phyloP scores from a whole-genome alignment of 2,329 filamentous ascomycete genomes.

The Talaromyces sp. region DNA sequence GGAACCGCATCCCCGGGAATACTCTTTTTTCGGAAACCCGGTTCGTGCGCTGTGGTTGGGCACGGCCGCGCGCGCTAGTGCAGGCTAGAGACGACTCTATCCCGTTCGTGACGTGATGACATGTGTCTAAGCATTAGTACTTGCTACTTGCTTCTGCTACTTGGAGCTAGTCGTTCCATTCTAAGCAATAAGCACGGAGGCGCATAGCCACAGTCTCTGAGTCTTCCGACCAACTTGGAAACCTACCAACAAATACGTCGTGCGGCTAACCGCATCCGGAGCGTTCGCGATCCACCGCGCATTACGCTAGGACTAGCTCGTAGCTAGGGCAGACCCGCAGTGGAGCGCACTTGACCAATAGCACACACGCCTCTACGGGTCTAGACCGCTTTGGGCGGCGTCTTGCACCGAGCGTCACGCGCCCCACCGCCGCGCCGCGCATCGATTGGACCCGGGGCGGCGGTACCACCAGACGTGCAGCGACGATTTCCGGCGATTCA shows the following conservation, averaged over 20 bases:
- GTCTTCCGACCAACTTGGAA: too few species aligned
- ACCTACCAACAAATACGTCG: not conserved
- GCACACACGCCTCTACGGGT: accelerated
- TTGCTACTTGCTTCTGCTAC: not conserved
- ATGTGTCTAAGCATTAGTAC: too few species aligned
- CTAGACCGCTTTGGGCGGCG: not conserved
- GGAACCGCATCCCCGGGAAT: slow-evolving; percentile 11
- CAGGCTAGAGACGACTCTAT: not conserved
- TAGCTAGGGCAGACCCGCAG: not conserved
- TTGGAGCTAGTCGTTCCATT: not conserved
- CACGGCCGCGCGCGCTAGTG: slow-evolving; percentile 2
- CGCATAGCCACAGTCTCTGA: too few species aligned
- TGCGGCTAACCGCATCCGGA: not conserved
- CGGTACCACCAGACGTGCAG: not conserved
- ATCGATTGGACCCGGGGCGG: not conserved
- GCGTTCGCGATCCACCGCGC: not conserved
- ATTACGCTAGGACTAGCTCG: not conserved
- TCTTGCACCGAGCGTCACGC: not conserved
- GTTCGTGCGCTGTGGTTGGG: not conserved
- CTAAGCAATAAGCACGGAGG: too few species aligned
- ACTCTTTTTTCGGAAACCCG: not conserved
- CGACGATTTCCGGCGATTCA: not conserved
- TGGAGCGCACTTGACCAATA: not conserved
- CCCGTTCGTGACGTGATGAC: not conserved
- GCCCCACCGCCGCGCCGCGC: not conserved